Evolutionary conservation across 441 rosid genomes (phyloP), one percentile per base, ranked within the genome.

Genomic region (Arabidopsis lyrata): DNA sequence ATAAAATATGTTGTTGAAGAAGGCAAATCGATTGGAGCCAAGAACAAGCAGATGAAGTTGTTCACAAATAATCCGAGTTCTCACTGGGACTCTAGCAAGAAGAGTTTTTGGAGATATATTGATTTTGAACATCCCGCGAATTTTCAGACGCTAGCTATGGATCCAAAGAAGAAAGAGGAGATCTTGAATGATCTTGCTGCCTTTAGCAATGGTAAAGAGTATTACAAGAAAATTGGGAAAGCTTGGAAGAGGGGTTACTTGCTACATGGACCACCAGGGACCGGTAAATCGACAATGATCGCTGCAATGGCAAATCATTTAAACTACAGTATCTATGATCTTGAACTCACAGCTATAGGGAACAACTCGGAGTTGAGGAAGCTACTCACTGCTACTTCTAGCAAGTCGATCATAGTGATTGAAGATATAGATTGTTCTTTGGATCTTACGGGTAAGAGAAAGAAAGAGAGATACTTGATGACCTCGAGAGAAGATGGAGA

Each of bases 191-290:
- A 90, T 79, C 85, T 88, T 54, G 45, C 68, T 53, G 86, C 90
- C 45, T 87, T 88, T 74, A 82, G 86, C 32, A 76, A 71, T 62
- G 88, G 92, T 48, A 87, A 74, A 79, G 93, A 88, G 1, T 90
- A 87, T 69, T 88, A 87, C 78, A 79, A 86, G 4, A 83, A 90
- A 80, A 90, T 86, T 61, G 96, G 94, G 1, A 88, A 85, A 68
- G 85, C 94, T 1, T 87, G 90, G 94, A 90, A 90, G 76, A 78
- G 92, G 56, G 96, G 96, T 66, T 86, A 87, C 67, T 83, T 90
- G 70, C 86, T 90, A 7, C 80, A 83, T 44, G 92, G 91, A 11
- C 91, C 96, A 2, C 90, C 93, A 0, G 93, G 93, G 18, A 88
- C 93, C 0, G 93, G 93, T 12, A 90, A 90, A 55, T 88, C 93